Base-by-base conservation (phyloP, 345 rosid genomes). In the Pistacia atlantica region DNA sequence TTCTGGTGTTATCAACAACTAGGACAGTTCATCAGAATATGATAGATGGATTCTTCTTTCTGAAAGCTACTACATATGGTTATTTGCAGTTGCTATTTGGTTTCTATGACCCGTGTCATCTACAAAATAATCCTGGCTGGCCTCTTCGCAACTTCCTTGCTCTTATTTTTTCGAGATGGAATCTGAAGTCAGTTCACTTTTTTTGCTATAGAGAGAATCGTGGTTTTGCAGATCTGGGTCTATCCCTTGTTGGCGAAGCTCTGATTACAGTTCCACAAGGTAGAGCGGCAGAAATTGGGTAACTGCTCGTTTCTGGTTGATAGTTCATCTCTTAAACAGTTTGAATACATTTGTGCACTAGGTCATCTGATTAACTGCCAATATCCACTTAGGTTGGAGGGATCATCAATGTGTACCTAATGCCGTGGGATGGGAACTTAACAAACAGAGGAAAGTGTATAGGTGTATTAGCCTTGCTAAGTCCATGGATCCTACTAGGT, bases 401-500 rank as follows among this genome's bases (percentile, higher is more conserved):
- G 88, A 90, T 82, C 64, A 0, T 25, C 76, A 81, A 17, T 65
- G n/a, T 76, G 79, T 83, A 67, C 97, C 97, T 67, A 89, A 83
- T 81, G 85, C 89, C 65, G 97, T 93, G 48, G 98, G 99, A 78
- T 96, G 98, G 99, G 98, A 96, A 76, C 90, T 83, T 58, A 91
- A 81, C 83, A 87, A 83, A 81, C 93, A 92, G 4, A 91, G 83
- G 77, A 87, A 79, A 63, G 73, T 81, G 49, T 83, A 93, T 16
- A 87, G 93, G 76, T 85, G 88, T 79, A 85, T 96, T 79, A 89
- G 86, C 84, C 98, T 96, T 78, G 91, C 97, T 75, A 91, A 90
- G 75, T 89, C 99, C 58, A 91, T 92, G 99, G 99, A 96, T 74
- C 99, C 98, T 67, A 84, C 87, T 18, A 91, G 89, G 98, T 92